Evolutionary conservation across 345 rosid species (phyloP).

Genomic region (Eucalyptus decipiens): DNA sequence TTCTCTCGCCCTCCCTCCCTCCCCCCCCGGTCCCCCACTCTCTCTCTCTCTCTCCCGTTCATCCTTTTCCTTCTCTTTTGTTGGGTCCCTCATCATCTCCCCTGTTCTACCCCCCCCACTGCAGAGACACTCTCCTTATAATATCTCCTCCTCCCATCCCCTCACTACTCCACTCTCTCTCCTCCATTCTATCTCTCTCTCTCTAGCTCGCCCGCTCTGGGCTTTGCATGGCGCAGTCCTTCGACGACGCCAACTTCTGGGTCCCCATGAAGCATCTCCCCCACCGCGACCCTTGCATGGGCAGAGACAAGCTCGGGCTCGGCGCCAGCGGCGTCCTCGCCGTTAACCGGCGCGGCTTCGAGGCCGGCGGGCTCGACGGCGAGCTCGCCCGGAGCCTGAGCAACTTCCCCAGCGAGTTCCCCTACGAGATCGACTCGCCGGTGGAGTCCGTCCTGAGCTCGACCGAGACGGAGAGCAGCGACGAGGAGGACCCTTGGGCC

Average conservation of each 20-base stretch:
- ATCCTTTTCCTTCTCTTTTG: neutral
- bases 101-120: neutral
- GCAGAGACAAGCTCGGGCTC: neutral
- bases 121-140: neutral
- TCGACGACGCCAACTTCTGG: constrained; percentile 25
- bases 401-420: constrained; percentile 47
- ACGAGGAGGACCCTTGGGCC: constrained; percentile 57
- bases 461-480: constrained; percentile 52
- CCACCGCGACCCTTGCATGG: constrained; percentile 7
- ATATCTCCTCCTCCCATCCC: neutral
- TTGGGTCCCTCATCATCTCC: constrained; percentile 7
- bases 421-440: constrained; percentile 52
- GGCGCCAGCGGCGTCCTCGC: neutral
- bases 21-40: constrained; percentile 1
- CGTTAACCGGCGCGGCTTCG: neutral
- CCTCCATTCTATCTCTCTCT: neutral
- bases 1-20: neutral
- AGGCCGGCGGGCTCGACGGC: neutral
- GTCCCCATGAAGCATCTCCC: neutral
- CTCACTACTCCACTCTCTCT: too few relatives aligned
- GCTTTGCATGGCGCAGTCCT: constrained; percentile 25
- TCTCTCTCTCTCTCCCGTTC: neutral
- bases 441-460: constrained; percentile 36
- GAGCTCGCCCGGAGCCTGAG: neutral
- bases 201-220: neutral